Conservation (phyloP, 305 asterid genomes). For the Ilex paraguariensis region DNA sequence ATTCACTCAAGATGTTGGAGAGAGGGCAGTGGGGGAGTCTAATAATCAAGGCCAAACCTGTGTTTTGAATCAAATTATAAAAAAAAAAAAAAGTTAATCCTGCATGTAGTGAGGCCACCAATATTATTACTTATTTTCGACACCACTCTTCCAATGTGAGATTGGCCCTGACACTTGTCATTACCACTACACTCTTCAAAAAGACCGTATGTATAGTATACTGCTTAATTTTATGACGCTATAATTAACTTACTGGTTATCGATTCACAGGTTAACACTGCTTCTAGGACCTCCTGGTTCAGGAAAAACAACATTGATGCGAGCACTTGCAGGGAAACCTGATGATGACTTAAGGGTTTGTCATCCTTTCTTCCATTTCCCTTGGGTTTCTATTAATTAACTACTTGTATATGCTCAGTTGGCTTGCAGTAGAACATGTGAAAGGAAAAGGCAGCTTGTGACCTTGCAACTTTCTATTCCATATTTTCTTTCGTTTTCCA, state of each 20-base stretch:
- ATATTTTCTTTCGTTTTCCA: not conserved
- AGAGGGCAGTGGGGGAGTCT: no score
- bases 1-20: no score
- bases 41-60: no score
- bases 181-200: not conserved
- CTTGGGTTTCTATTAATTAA: no score
- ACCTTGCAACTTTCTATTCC: not conserved
- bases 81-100: no score
- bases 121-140: no score
- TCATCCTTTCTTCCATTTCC: not conserved
- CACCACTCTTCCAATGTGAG: not conserved
- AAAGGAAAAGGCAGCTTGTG: no score
- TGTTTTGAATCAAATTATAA: no score
- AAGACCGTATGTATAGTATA: not conserved
- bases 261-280: slow-evolving; percentile 59
- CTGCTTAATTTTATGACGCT: not conserved
- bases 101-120: no score
- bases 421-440: no score
- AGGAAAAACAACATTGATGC: slow-evolving; percentile 72
- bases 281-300: slow-evolving; percentile 93
- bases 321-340: slow-evolving; percentile 65
- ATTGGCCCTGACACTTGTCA: not conserved
- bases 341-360: slow-evolving; percentile 65
- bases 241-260: not conserved
- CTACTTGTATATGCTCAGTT: no score